A percentile compares a stretch with the other conserved stretches of the same genome.
These are phyloP conservation scores for Neurospora sp. DNA, from an alignment of 495 filamentous ascomycete genomes.

Conservation along the genomic window DNA sequence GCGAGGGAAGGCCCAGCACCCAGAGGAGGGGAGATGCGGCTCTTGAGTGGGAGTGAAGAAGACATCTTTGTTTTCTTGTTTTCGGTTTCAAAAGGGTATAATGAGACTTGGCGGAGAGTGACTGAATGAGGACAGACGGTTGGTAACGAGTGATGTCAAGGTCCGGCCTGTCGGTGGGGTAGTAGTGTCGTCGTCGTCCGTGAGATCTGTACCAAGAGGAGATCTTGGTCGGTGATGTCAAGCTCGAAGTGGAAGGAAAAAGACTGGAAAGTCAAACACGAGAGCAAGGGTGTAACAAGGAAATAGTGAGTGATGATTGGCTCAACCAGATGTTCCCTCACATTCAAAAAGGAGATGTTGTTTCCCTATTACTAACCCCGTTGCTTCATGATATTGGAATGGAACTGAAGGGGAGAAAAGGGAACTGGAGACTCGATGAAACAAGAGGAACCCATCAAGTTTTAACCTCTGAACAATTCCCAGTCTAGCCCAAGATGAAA, in stretches of 20 bases:
- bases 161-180: not conserved
- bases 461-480: not conserved
- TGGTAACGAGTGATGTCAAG: not conserved
- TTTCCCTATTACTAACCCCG: not conserved
- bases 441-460: not conserved
- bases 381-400: not conserved
- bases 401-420: not conserved
- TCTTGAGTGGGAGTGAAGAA: conserved; percentile 28
- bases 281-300: not conserved
- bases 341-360: not conserved
- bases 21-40: conserved; percentile 43
- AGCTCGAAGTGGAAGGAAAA: not conserved
- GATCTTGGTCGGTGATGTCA: not conserved
- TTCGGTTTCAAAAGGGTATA: not conserved
- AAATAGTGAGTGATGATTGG: not conserved
- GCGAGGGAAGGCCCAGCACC: conserved; percentile 42
- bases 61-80: not conserved
- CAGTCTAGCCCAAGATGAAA: not conserved
- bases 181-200: not conserved
- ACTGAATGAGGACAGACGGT: not conserved
- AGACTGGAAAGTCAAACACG: not conserved
- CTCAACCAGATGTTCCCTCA: not conserved
- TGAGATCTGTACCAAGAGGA: not conserved
- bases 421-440: not conserved
- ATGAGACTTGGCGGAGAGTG: not conserved